A percentile compares a stretch with the other conserved stretches of the same genome.
These are phyloP conservation scores for Boletus pseudo-olivaceus DNA, from an alignment of 768 basidiomycete species.

Conservation along the genomic window DNA sequence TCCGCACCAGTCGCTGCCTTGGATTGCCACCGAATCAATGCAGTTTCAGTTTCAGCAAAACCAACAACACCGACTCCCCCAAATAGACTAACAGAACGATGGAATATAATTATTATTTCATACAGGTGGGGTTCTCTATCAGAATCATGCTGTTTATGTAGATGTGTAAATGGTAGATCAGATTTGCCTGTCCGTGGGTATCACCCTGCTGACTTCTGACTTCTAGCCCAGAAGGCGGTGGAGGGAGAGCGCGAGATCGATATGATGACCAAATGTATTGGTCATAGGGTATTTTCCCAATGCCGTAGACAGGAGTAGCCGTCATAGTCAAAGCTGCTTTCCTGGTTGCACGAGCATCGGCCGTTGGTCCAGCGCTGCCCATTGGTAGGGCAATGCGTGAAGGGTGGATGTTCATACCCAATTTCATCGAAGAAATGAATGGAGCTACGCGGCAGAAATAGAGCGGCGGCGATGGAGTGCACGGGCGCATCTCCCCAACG, in stretches of 20 bases:
- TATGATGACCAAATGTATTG: background rate
- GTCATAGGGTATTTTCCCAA: conserved; percentile 16
- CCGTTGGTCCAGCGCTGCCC: conserved; percentile 18
- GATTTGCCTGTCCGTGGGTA: background rate
- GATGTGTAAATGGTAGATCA: background rate
- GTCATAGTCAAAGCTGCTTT: conserved; percentile 26
- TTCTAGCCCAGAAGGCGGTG: background rate
- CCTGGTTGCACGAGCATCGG: conserved; percentile 26
- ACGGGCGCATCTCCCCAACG: conserved; percentile 95
- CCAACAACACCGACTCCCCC: background rate
- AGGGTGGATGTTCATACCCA: conserved; percentile 37
- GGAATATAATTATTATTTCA: background rate
- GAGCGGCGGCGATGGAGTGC: conserved; percentile 86
- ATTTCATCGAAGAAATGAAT: conserved; percentile 96
- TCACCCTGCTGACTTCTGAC: background rate
- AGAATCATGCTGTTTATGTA: background rate
- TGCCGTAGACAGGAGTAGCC: conserved; percentile 25
- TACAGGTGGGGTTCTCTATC: conserved; percentile 1
- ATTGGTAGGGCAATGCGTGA: conserved; percentile 24
- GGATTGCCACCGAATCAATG: no score
- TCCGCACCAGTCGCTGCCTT: no score
- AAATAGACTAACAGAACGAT: background rate
- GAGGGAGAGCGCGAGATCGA: background rate
- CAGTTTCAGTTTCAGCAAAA: background rate
- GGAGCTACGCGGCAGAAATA: conserved; percentile 84